Evolutionary conservation across 768 basidiomycete genomes (phyloP), one percentile per base, ranked within the genome.

Genomic region (Exidia glandulosa): DNA sequence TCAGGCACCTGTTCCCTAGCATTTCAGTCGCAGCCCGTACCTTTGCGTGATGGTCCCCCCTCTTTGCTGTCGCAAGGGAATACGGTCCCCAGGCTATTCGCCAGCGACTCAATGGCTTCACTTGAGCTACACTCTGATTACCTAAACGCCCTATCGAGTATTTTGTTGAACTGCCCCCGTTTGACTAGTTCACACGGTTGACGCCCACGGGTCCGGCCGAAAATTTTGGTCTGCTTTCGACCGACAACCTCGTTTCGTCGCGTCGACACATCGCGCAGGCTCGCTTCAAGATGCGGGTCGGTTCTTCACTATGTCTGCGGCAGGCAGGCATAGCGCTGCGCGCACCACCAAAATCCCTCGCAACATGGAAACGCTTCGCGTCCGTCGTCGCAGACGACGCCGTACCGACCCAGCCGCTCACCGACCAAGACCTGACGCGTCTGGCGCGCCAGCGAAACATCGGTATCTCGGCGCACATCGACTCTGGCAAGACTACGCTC

Each of bases 401-500:
- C 41, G 12, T 55, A 19, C 23, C 50, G 30, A 25, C 55, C 16
- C 52, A 56, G 13, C 33, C 56, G 2, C 75, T 90, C 63, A 78
- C 86, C 1, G 83, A 85, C 5, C 74, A 76, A 56, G 96, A 99
- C 74, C 63, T 76, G 58, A 67, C 74, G 61, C 78, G 88, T 12
- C 79, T 97, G 45, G 74, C 71, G 25, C 83, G 82, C 60, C 91
- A 98, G 71, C 78, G 96, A 64, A 99, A 99, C 71, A 95, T 99
- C 62, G 96, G 96, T 64, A 88, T 99, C 62, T 91, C 88, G 3
- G 93, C 93, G 0, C 92, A 94, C 68, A 94, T 94, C 64, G 92
- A 96, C 72, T 94, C 94, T 2, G 96, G 96, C 30, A 99, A 99
- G 78, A 99, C 96, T 0, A 99, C 96, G 2, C 74, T 98, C 65